phyloP scores from a whole-genome alignment of 2,329 filamentous ascomycete species.

The Phaeosphaeria sp. region DNA sequence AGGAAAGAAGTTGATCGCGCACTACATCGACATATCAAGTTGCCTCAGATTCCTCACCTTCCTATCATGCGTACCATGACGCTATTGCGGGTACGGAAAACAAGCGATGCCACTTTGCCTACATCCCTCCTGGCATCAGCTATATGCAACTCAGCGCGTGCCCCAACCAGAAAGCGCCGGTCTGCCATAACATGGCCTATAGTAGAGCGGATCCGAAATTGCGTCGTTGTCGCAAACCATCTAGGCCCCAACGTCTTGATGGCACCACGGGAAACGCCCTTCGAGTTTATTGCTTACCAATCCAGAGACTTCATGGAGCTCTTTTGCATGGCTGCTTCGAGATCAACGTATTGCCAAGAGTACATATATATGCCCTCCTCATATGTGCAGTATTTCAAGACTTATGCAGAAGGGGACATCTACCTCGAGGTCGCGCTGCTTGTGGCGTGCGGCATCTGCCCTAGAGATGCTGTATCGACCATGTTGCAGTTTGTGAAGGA shows the following conservation, averaged over 20 bases:
- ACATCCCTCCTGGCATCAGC: slow-evolving; percentile 6
- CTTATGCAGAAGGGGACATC: background rate
- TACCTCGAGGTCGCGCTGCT: slow-evolving; percentile 9
- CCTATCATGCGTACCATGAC: background rate
- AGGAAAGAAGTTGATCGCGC: slow-evolving; percentile 3
- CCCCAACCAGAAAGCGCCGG: background rate
- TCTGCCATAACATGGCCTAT: background rate
- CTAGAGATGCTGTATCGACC: background rate
- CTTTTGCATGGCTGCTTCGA: background rate
- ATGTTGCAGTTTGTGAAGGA: slow-evolving; percentile 5
- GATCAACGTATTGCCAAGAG: slow-evolving; percentile 1
- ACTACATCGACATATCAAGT: background rate
- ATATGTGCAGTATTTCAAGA: background rate
- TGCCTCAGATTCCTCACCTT: slow-evolving; percentile 2
- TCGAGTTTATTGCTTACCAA: background rate
- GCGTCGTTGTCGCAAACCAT: background rate
- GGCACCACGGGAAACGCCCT: background rate
- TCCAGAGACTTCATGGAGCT: background rate
- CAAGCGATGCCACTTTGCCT: background rate
- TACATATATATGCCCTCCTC: background rate
- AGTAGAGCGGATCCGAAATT: slow-evolving; percentile 4
- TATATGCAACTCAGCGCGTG: slow-evolving; percentile 2
- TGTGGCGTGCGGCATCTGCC: slow-evolving; percentile 7
- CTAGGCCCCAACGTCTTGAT: background rate
- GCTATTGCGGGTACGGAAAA: background rate